Base-by-base conservation (phyloP, 768 basidiomycete species). In the Dictyophora rubrovolvata region DNA sequence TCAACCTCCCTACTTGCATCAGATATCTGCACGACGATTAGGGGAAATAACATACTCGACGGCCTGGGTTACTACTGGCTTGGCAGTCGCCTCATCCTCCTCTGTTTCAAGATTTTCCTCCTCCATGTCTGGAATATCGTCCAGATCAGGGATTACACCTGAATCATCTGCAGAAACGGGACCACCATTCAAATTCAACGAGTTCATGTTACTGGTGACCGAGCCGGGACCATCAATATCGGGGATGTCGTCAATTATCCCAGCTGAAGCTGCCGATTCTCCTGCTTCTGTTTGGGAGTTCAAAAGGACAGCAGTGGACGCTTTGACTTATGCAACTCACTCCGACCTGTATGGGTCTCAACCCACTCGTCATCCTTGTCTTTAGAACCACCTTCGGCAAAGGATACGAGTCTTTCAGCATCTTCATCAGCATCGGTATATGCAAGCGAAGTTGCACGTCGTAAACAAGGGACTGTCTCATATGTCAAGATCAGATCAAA, bases 61-160 rank as follows among this genome's bases (percentile, higher is more conserved):
- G 18, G 73, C 66, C 69, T n/a, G n/a, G n/a, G n/a, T n/a, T n/a
- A 77, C 83, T 47, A 69, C 64, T 12, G 85, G 81, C 21, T 78
- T 81, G 47, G 84, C 85, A 52, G 89, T 85, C 11, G 90, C 92
- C 63, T 91, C 93, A 60, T 97, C 94, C 34, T 83, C 88, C 11
- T 81, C 93, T 65, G 87, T 94, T 64, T 87, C 86, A 37, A 94
- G 77, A 63, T 83, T 82, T n/a, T 93, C 93, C 67, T 93, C 92
- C 70, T 96, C 93, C 92, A 99, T 96, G 74, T 98, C 96, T 5
- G 96, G 96, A 57, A 98, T 98, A 71, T 97, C 93, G 69, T 95
- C 93, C 65, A 97, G 77, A 76, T 97, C 86, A 23, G 93, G 92
- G n/a, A 87, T 91, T 50, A 48, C n/a, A 60, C 33, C 42, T 34